Evolutionary conservation across 495 filamentous ascomycete genomes (phyloP), one percentile per base, ranked within the genome.

Genomic region (Annulohypoxylon moriforme): DNA sequence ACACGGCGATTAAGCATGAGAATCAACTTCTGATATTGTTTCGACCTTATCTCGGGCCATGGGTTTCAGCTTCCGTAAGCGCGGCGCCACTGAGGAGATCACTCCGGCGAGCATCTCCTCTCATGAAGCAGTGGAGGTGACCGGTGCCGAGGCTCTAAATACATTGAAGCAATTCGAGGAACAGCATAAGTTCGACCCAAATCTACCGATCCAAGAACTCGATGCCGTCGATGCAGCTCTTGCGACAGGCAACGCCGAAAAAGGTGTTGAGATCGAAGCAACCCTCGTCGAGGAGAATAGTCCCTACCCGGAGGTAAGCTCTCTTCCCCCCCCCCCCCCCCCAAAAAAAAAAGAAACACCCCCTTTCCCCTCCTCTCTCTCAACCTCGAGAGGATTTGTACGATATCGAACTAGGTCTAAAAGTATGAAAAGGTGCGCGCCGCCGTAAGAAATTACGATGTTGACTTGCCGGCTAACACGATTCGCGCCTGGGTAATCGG

Each of bases 401-500:
- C 34, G 4, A 20, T 33, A 27, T 62, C 79, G 0, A 81, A 76
- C 27, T 75, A 80, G 74, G 79, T 81, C 11, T 83, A 81, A 73
- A 64, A 47, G 3, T 44, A 71, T 34, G 36, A 29, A 31, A 56
- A 92, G 83, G 91, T 89, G 36, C 83, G 85, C 73, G 86, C 87
- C 20, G 84, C 86, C 11, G 87, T 90, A 7, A 84, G 85, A 27
- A 85, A 90, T 72, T 82, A 86, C 72, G 90, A 93, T 74, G 90
- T 92, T 72, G 90, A 91, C 46, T 83, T 90, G 53, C 85, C 87
- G 29, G 83, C 82, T 60, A 92, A 91, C 73, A 93, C 91, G 25
- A 84, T 93, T 50, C 88, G 91, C 20, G 91, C 91, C 24, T 93
- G 91, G 91, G 77, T 85, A 5, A 88, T 93, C 67, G 91, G 91